These are phyloP conservation scores for Alternaria incomplexa DNA, from an alignment of 2,329 filamentous ascomycete species.

Conservation along the genomic window DNA sequence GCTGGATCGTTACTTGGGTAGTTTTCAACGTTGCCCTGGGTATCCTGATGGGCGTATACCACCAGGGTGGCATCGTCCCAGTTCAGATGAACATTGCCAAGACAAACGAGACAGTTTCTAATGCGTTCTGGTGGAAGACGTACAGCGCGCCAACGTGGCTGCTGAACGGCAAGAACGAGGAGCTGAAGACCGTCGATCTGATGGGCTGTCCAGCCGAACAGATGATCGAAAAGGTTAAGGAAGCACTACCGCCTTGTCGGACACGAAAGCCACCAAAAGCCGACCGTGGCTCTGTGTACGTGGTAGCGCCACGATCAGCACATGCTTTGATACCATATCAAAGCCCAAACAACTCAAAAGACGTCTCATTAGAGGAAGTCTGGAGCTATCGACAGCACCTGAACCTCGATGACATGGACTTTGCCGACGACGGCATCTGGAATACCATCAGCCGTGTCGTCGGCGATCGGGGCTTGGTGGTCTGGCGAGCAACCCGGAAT, in stretches of 20 bases:
- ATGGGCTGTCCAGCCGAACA: conserved; percentile 71
- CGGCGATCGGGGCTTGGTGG: conserved; percentile 53
- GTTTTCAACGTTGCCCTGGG: conserved; percentile 73
- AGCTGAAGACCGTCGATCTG: conserved; percentile 73
- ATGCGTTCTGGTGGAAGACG: conserved; percentile 85
- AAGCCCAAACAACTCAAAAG: conserved; percentile 31
- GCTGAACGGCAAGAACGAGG: conserved; percentile 75
- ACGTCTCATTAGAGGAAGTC: conserved; percentile 70
- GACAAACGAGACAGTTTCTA: conserved; percentile 67
- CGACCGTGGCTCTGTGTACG: conserved; percentile 61
- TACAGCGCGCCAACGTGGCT: conserved; percentile 84
- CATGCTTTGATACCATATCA: conserved; percentile 68
- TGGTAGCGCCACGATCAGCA: conserved; percentile 76
- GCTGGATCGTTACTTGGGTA: conserved; percentile 68
- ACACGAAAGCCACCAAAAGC: conserved; percentile 33
- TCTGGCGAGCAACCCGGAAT: conserved; percentile 52
- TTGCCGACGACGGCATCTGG: conserved; percentile 77
- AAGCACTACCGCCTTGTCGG: conserved; percentile 59
- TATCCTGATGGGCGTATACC: conserved; percentile 78
- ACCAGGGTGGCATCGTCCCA: conserved; percentile 79
- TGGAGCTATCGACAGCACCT: conserved; percentile 73
- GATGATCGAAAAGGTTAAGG: conserved; percentile 65
- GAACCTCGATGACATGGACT: conserved; percentile 81
- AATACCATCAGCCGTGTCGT: conserved; percentile 72
- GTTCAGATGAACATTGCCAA: conserved; percentile 76